Base-by-base conservation (phyloP, 805 yeast genomes). In the Monosporozyma siamensis region DNA sequence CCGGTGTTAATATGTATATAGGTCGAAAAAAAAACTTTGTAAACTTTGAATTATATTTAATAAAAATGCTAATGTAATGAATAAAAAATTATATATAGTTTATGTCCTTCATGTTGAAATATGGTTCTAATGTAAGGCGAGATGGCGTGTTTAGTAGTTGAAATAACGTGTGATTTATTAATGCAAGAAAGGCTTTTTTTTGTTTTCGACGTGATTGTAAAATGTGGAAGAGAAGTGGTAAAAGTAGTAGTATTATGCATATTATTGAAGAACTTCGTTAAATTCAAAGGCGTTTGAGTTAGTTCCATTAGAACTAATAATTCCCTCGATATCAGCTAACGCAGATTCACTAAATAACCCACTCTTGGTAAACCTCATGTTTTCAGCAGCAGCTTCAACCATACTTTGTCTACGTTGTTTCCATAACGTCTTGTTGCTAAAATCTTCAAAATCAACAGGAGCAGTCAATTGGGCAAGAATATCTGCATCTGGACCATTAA, bases 281-380 rank as follows among this genome's bases (percentile, higher is more conserved):
- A 56, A 50, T 9, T 56, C 58, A 31, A 55, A 52, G 6, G 53
- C 47, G 21, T 44, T 45, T 2, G 53, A 41, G 6, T 53, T 32
- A 11, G 47, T 51, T 6, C 38, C 40, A 17, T 22, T 29, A 17
- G 43, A 47, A 15, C 54, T 56, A 14, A 63, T 49, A 38, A 59
- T 67, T 43, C 82, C 85, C 54, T 84, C 92, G 32, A 84, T 85
- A 53, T 80, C 85, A 8, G 78, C 78, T 53, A 84, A 60, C 3
- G 86, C 79, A 45, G 75, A 76, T 58, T 83, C 92, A 55, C 82
- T 80, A 58, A 83, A 83, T 43, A 84, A 63, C 4, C 94, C 94
- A 48, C 77, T 75, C 53, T 76, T 82, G 0, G 94, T 84, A 15
- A 81, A 78, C 48, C 90, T 67, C 51, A 78, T 66, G 9, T 89